These are phyloP conservation scores for Neurospora sp. DNA, from an alignment of 2,329 filamentous ascomycete genomes.

Conservation along the genomic window DNA sequence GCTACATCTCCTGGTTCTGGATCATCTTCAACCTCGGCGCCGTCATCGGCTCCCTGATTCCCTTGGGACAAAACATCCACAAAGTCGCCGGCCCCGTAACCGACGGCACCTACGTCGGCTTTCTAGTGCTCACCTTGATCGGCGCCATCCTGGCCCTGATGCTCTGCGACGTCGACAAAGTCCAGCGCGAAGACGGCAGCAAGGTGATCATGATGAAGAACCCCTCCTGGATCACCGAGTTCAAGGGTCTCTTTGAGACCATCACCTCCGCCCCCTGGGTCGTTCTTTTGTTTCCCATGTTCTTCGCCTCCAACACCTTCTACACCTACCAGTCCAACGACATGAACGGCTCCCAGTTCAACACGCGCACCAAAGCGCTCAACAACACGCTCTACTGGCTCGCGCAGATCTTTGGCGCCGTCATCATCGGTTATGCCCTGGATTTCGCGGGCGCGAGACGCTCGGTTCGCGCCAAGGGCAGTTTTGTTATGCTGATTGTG, in stretches of 20 bases:
- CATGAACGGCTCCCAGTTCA: slow-evolving; percentile 62
- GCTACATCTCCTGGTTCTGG: slow-evolving; percentile 88
- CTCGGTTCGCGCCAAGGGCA: slow-evolving; percentile 54
- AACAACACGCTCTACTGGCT: slow-evolving; percentile 74
- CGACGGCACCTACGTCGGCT: slow-evolving; percentile 80
- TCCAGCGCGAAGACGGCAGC: slow-evolving; percentile 68
- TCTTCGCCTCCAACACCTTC: slow-evolving; percentile 71
- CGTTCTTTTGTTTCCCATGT: slow-evolving; percentile 69
- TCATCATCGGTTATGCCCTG: slow-evolving; percentile 61
- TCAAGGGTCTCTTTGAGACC: slow-evolving; percentile 66
- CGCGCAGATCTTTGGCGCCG: slow-evolving; percentile 67
- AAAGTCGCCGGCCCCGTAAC: slow-evolving; percentile 39
- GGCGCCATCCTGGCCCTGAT: slow-evolving; percentile 61
- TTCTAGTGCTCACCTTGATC: slow-evolving; percentile 70
- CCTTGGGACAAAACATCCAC: slow-evolving; percentile 63
- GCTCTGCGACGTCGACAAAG: slow-evolving; percentile 60
- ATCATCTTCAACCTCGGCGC: slow-evolving; percentile 89
- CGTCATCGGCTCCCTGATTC: slow-evolving; percentile 73
- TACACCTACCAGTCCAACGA: slow-evolving; percentile 66
- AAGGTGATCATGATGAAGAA: slow-evolving; percentile 83
- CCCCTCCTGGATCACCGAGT: slow-evolving; percentile 73
- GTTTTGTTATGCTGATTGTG: slow-evolving; percentile 50
- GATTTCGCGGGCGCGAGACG: slow-evolving; percentile 53
- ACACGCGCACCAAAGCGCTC: slow-evolving; percentile 60
- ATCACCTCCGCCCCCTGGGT: slow-evolving; percentile 63